Base-by-base conservation (phyloP, 768 basidiomycete species). In the Dictyophora rubrovolvata region DNA sequence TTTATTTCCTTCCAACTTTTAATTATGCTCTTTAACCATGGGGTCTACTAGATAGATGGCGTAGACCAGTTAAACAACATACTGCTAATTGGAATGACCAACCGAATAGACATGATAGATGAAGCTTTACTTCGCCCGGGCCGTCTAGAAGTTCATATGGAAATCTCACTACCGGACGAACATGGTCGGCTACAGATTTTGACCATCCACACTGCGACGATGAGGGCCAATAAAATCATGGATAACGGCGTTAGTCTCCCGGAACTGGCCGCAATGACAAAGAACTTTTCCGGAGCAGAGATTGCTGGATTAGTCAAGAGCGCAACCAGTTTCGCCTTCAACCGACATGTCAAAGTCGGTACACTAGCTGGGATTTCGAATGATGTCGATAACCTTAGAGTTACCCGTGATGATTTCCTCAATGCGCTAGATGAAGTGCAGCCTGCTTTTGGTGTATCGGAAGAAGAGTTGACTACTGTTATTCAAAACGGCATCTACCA, bases 11-110 rank as follows among this genome's bases (percentile, higher is more conserved):
- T 42, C 9, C 20, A 21, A 12, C 20, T 5, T 6, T 28, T 34
- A 1, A 14, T 7, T 20, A 28, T 47, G 35, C 54, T 59, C 22
- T 35, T 56, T 52, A 12, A 48, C 14, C 42, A 18, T 49, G 4
- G n/a, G n/a, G 14, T 52, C 33, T n/a, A 35, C 16, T 64, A 96
- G 93, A 95, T 99, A 93, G 96, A 99, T 65, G 96, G 96, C 76
- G 95, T 99, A 11, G 96, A 99, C 69, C 89, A 92, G 74, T 77
- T 99, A 34, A 98, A 99, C 77, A 99, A 99, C 72, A 95, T 99
- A 62, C 87, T 99, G 66, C 88, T 99, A 65, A 99, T 99, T 65
- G 96, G 96, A 66, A 99, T 99, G 96, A 99, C 95, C 50, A 98
- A 99, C 71, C 86, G 96, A 61, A 74, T 84, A 48, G 96, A 99